Evolutionary conservation across 208 protist genomes (phyloP).

Genomic region (Porcisia hertigi): DNA sequence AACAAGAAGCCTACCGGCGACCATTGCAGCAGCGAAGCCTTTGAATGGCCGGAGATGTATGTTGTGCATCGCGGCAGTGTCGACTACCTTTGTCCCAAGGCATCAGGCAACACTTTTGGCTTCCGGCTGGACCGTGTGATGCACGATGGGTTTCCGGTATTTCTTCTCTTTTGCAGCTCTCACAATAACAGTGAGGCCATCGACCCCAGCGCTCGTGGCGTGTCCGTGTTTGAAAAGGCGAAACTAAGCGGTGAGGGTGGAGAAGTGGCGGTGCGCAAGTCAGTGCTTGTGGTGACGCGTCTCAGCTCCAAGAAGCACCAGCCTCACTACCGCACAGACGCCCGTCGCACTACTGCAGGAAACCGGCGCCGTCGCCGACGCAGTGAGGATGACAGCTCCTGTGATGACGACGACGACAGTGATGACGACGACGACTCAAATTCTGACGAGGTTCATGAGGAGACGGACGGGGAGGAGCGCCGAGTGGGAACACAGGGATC

Average conservation of each 20-base stretch:
- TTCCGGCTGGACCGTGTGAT: slow-evolving; percentile 73
- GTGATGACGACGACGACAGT: slow-evolving; percentile 18
- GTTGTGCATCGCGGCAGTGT: slow-evolving; percentile 70
- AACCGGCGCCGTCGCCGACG: not conserved
- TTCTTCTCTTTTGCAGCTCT: slow-evolving; percentile 60
- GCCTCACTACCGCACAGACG: not conserved
- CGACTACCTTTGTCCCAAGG: slow-evolving; percentile 56
- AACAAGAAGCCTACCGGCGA: slow-evolving; percentile 18
- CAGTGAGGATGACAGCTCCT: slow-evolving; percentile 12
- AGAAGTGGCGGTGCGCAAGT: slow-evolving; percentile 17
- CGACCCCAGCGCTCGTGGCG: slow-evolving; percentile 31
- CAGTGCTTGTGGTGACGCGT: slow-evolving; percentile 45
- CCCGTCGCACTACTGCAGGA: slow-evolving; percentile 1
- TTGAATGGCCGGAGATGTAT: slow-evolving; percentile 60
- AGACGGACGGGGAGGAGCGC: slow-evolving; percentile 5
- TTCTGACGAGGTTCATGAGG: not conserved
- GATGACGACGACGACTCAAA: not conserved
- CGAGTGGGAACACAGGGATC: slow-evolving; percentile 2
- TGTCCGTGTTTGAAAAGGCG: slow-evolving; percentile 52
- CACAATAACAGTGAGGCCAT: slow-evolving; percentile 41
- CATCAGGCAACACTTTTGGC: slow-evolving; percentile 53
- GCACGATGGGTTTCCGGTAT: slow-evolving; percentile 66
- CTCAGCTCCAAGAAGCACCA: slow-evolving; percentile 34
- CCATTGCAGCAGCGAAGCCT: slow-evolving; percentile 62
- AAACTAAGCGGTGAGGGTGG: slow-evolving; percentile 46